Percentiles rank a stretch among this genome's conserved stretches.
Evolutionary conservation across 2,329 filamentous ascomycete genomes (phyloP).

Genomic region (Mycosphaerella sp.): DNA sequence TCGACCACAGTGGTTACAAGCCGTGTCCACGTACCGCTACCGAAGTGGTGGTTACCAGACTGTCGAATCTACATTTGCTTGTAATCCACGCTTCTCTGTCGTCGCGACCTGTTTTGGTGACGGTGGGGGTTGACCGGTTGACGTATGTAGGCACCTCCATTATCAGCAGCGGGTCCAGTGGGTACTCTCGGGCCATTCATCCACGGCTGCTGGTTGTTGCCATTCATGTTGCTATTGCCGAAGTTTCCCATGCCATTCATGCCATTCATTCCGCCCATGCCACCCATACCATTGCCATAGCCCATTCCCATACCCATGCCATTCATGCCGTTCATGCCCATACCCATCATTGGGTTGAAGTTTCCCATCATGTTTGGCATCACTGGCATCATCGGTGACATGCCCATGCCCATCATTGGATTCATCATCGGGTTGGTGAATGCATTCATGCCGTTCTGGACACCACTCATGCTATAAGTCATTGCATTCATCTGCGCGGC

Average conservation of each 20-base stretch:
- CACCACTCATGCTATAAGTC: slow-evolving; percentile 24
- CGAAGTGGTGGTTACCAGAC: background rate
- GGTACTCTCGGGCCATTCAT: slow-evolving; percentile 57
- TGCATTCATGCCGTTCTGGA: slow-evolving; percentile 27
- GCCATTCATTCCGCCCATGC: slow-evolving; percentile 35
- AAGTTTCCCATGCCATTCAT: slow-evolving; percentile 32
- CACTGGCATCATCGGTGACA: slow-evolving; percentile 19
- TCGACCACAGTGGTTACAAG: background rate
- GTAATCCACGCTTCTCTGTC: slow-evolving; percentile 84
- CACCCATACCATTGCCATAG: slow-evolving; percentile 4
- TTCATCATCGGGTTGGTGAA: slow-evolving; percentile 22
- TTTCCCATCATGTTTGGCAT: slow-evolving; percentile 18
- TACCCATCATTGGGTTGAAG: slow-evolving; percentile 37
- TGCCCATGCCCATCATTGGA: slow-evolving; percentile 26
- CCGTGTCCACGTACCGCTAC: background rate
- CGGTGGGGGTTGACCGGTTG: slow-evolving; percentile 93
- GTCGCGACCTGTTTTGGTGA: slow-evolving; percentile 71
- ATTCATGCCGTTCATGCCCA: slow-evolving; percentile 35
- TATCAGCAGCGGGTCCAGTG: slow-evolving; percentile 33
- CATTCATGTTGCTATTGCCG: slow-evolving; percentile 30
- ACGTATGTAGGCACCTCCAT: slow-evolving; percentile 89
- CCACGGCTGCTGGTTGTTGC: slow-evolving; percentile 30
- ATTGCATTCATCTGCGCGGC: slow-evolving; percentile 43
- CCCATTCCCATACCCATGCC: slow-evolving; percentile 40
- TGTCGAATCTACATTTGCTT: slow-evolving; percentile 58